Evolutionary conservation across 345 rosid genomes (phyloP).

Genomic region (Excoecaria cochinchinensis): DNA sequence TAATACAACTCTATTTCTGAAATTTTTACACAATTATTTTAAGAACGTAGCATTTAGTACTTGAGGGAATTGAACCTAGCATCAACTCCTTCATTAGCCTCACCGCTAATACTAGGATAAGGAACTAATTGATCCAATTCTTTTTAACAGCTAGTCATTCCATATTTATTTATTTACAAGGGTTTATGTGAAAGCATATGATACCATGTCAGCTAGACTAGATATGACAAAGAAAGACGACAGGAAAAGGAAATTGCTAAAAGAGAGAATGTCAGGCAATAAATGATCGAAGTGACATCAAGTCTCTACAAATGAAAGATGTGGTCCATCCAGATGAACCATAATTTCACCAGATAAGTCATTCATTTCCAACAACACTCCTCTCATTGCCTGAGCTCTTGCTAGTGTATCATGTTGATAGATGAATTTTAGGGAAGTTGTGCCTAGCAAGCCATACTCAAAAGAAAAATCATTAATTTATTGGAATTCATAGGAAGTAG

Average conservation of each 20-base stretch:
- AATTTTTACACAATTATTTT: not conserved
- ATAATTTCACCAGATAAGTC: not conserved
- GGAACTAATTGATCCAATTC: not conserved
- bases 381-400: not conserved
- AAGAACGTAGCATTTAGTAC: not conserved
- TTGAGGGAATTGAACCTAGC: not conserved
- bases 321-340: no score
- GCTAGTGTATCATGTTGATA: not conserved
- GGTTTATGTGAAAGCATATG: not conserved
- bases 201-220: no score
- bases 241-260: not conserved
- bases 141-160: not conserved
- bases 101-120: not conserved
- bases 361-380: not conserved
- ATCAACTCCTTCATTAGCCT: not conserved
- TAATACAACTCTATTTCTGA: not conserved
- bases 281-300: not conserved
- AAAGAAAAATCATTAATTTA: not conserved
- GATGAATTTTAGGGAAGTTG: not conserved
- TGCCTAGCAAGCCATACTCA: not conserved
- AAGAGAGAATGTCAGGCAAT: not conserved
- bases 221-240: not conserved
- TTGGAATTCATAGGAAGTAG: not conserved
- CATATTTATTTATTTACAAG: not conserved
- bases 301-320: not conserved